Base-by-base conservation (phyloP, 306 rosid genomes). In the Cicer cuneatum region DNA sequence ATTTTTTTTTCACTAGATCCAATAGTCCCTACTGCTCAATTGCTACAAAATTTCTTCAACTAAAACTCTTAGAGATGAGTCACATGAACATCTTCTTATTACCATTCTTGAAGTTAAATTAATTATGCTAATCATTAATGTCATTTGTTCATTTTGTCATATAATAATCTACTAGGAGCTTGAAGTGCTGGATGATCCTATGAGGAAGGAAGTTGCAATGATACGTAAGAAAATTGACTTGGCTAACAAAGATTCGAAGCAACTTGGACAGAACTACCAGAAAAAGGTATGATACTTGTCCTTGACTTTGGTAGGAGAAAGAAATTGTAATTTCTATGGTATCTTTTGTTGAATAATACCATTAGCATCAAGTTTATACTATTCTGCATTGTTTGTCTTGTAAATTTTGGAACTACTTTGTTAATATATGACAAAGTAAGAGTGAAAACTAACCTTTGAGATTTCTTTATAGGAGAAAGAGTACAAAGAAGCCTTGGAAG, bases 111-210 rank as follows among this genome's bases (percentile, higher is more conserved):
- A 70, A 74, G 76, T 71, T 54, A 9, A 74, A 35, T 53, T 43
- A 43, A 16, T 21, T 19, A 40, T 57, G 10, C 14, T 46, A 45
- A 62, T 37, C n/a, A 52, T 48, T 5, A 42, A 46, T 16, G 69
- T 15, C 43, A 68, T 8, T 2, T 58, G 10, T 69, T 75, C 24
- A 37, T 76, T 14, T 38, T 76, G 42, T 74, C 8, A 57, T 76
- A 7, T 63, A 33, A 76, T 77, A 21, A 76, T 75, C n/a, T 65
- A 45, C 33, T 79, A 91, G 96, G 96, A 94, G 78, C 93, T 94
- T 19, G 95, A 94, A 86, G 93, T 82, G 72, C 62, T 92, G 81
- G 83, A 86, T 61, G 99, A 94, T 83, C 97, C 99, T 11, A 65
- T 87, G 88, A 86, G 83, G 78, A 94, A 90, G 78, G 99, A 94